Percentiles rank a stretch among this genome's conserved stretches.
phyloP scores from a whole-genome alignment of 2,329 filamentous ascomycete genomes.

The Fusarium sp. region DNA sequence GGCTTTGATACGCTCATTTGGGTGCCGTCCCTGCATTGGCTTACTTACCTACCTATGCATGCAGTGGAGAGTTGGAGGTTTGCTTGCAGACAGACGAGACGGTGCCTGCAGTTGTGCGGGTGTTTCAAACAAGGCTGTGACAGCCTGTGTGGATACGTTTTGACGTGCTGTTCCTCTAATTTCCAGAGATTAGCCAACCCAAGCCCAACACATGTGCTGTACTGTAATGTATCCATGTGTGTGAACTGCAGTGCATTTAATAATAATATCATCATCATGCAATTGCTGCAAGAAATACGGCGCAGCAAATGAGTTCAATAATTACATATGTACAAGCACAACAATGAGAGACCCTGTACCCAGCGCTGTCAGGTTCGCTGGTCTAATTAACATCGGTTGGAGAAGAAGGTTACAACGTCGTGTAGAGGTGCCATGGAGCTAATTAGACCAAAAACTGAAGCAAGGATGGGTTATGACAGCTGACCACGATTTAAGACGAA shows the following conservation, averaged over 20 bases:
- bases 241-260: slow-evolving; percentile 6
- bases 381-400: neutral
- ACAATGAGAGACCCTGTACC: slow-evolving; percentile 5
- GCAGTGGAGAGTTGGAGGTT: slow-evolving; percentile 1
- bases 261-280: neutral
- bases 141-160: slow-evolving; percentile 31
- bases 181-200: slow-evolving; percentile 23
- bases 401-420: slow-evolving; percentile 5
- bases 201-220: slow-evolving; percentile 20
- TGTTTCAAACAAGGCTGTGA: slow-evolving; percentile 32
- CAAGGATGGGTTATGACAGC: slow-evolving; percentile 24
- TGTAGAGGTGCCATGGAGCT: slow-evolving; percentile 7
- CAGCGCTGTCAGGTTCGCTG: neutral
- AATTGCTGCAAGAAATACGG: slow-evolving; percentile 25
- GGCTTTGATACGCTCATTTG: slow-evolving; percentile 19
- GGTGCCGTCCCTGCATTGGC: slow-evolving; percentile 13
- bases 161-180: slow-evolving; percentile 40
- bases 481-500: slow-evolving; percentile 32
- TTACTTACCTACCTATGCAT: neutral
- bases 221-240: neutral
- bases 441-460: slow-evolving; percentile 7
- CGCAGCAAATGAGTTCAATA: slow-evolving; percentile 26
- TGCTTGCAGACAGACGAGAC: slow-evolving; percentile 16
- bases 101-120: slow-evolving; percentile 8
- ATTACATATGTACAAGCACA: neutral